Conservation (phyloP, 495 filamentous ascomycete genomes). For the Neurospora tetrasperma region DNA sequence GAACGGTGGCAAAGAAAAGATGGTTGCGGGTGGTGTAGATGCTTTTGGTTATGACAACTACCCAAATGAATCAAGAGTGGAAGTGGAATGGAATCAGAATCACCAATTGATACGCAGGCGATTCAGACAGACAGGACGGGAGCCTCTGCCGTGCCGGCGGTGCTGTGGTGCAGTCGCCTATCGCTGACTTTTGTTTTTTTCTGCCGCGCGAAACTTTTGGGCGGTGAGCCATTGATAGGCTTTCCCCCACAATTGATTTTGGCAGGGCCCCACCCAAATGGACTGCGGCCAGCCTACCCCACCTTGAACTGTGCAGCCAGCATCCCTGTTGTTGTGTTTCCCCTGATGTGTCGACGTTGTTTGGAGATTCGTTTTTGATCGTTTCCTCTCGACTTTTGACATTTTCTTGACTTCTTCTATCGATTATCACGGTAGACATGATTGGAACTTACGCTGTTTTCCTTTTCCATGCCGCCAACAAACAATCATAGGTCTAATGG, state of each 20-base stretch:
- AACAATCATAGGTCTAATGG: not conserved
- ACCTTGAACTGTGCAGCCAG: not conserved
- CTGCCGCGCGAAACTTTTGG: constrained; percentile 10
- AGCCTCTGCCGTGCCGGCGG: not conserved
- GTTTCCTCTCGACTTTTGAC: not conserved
- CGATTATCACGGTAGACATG: not conserved
- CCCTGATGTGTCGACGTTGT: not conserved
- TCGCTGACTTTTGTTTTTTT: constrained; percentile 6
- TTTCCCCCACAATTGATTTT: constrained; percentile 4
- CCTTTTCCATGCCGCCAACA: not conserved
- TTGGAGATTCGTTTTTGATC: not conserved
- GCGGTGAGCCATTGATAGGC: constrained; percentile 3
- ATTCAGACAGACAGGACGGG: not conserved
- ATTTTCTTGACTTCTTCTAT: not conserved
- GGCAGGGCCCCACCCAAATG: not conserved
- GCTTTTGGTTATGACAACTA: not conserved
- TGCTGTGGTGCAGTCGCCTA: not conserved
- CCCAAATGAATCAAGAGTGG: not conserved
- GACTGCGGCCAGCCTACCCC: not conserved
- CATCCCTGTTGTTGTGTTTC: not conserved
- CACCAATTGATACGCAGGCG: not conserved
- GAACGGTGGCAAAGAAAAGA: not conserved
- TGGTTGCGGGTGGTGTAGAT: not conserved
- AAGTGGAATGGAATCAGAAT: not conserved
- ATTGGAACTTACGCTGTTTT: not conserved